These are phyloP conservation scores for Cicer chorassanicum DNA, from an alignment of 306 rosid species.

Conservation along the genomic window DNA sequence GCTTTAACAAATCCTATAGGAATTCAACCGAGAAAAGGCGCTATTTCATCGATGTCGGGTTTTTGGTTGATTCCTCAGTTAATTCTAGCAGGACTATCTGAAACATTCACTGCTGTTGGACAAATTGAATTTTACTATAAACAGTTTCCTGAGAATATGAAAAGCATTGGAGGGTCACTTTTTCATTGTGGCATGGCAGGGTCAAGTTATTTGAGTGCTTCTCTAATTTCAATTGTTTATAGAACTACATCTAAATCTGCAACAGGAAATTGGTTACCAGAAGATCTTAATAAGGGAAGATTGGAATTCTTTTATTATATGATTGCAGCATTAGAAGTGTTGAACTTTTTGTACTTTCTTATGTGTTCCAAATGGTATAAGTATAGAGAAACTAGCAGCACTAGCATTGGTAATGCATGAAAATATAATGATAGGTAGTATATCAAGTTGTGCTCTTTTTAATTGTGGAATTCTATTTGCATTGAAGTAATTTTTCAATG, in stretches of 20 bases:
- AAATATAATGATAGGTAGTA: not conserved
- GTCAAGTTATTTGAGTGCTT: conserved; percentile 68
- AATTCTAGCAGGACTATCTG: conserved; percentile 60
- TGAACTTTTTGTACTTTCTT: conserved; percentile 69
- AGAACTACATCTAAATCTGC: conserved; percentile 46
- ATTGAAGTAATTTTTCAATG: no score
- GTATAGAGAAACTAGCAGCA: conserved; percentile 55
- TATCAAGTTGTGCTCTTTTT: not conserved
- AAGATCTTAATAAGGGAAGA: conserved; percentile 87
- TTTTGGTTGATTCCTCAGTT: conserved; percentile 79
- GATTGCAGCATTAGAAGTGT: conserved; percentile 55
- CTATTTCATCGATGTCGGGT: conserved; percentile 77
- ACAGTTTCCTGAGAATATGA: conserved; percentile 93
- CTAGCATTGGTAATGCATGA: conserved; percentile 23
- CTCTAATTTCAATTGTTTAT: conserved; percentile 64
- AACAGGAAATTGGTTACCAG: conserved; percentile 74
- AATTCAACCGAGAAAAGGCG: conserved; percentile 66
- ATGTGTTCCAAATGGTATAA: conserved; percentile 66
- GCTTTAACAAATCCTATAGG: conserved; percentile 66
- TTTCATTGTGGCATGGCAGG: conserved; percentile 70
- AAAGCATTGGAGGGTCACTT: conserved; percentile 78
- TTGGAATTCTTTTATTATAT: conserved; percentile 75
- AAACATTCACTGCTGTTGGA: conserved; percentile 64
- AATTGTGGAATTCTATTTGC: not conserved
- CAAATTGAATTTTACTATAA: conserved; percentile 81